phyloP scores from a whole-genome alignment of 768 basidiomycete genomes.

The Saitozyma sp. region DNA sequence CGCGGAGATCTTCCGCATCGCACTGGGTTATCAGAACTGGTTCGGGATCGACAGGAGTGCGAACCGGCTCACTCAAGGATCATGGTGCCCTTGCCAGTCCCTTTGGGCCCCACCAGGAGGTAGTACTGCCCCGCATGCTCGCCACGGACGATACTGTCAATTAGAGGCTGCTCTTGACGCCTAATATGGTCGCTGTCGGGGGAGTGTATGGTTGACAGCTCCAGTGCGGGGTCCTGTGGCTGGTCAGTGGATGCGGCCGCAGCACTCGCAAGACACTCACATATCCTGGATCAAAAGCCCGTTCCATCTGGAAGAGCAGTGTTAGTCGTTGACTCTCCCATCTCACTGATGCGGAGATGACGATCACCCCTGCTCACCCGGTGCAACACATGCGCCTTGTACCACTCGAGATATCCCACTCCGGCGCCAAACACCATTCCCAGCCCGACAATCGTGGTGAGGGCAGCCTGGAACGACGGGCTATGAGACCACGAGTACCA shows the following conservation, averaged over 20 bases:
- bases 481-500: conserved; percentile 34
- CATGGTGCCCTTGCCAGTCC: conserved; percentile 81
- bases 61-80: conserved; percentile 61
- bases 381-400: conserved; percentile 75
- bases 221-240: conserved; percentile 38
- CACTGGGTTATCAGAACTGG: conserved; percentile 32
- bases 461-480: conserved; percentile 45
- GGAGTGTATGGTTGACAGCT: conserved; percentile 39
- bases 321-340: conserved; percentile 4
- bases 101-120: conserved; percentile 77
- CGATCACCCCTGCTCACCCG: conserved; percentile 59
- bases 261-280: conserved; percentile 57
- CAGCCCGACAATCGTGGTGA: conserved; percentile 48
- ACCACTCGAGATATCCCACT: conserved; percentile 71
- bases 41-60: not conserved
- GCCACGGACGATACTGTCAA: conserved; percentile 78
- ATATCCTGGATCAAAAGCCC: conserved; percentile 76
- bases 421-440: conserved; percentile 55
- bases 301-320: conserved; percentile 62
- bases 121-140: conserved; percentile 71
- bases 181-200: conserved; percentile 59
- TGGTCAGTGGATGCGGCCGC: conserved; percentile 8
- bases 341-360: not conserved
- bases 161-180: conserved; percentile 69
- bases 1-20: conserved; percentile 72